Conservation (phyloP, 495 filamentous ascomycete genomes). For the Pseudevernia furfuracea region DNA sequence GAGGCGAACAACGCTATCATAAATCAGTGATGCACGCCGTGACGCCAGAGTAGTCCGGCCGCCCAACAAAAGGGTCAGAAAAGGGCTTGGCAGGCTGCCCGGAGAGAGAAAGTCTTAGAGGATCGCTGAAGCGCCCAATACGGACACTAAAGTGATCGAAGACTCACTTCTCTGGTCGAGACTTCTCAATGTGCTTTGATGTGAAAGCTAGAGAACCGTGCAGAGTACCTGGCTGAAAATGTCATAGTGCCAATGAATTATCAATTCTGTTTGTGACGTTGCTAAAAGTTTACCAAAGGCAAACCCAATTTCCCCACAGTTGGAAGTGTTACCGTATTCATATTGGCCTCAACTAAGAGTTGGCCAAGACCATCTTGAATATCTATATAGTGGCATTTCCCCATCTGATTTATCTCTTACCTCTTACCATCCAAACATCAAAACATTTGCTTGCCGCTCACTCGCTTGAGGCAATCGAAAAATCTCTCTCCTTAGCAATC, state of each 20-base stretch:
- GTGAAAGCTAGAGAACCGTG: not conserved
- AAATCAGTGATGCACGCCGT: not conserved
- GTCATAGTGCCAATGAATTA: not conserved
- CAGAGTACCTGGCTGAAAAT: not conserved
- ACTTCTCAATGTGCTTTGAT: not conserved
- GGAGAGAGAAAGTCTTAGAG: too few relatives aligned
- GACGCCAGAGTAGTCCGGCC: not conserved
- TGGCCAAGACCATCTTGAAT: not conserved
- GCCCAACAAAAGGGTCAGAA: not conserved
- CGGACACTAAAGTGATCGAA: too few relatives aligned
- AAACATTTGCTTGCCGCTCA: slow-evolving; percentile 5
- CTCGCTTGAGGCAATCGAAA: not conserved
- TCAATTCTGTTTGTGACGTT: not conserved
- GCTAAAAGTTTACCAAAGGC: not conserved
- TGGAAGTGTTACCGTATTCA: not conserved
- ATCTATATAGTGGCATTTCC: not conserved
- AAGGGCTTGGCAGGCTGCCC: too few relatives aligned
- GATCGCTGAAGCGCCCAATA: too few relatives aligned
- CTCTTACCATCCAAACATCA: too few relatives aligned
- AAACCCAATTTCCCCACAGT: not conserved
- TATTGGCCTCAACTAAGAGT: not conserved
- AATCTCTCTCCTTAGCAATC: not conserved
- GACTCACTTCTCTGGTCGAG: too few relatives aligned
- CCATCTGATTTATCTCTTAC: not conserved
- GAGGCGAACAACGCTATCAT: not conserved